These are phyloP conservation scores for Termitomyces sp. DNA, from an alignment of 768 basidiomycete genomes.

Conservation along the genomic window DNA sequence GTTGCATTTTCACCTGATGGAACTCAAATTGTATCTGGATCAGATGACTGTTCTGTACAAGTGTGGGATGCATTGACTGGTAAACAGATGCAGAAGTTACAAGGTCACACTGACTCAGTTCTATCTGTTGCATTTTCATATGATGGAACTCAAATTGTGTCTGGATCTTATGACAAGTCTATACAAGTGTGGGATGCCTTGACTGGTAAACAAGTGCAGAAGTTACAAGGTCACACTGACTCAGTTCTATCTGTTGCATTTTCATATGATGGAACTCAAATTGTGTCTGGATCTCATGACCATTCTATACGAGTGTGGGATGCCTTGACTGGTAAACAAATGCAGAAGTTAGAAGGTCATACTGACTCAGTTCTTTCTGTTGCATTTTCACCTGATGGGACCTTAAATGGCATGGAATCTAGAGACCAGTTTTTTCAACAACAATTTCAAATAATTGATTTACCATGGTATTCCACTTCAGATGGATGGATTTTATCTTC, in stretches of 20 bases:
- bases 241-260: too few species aligned
- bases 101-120: not conserved
- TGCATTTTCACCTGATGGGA: not conserved
- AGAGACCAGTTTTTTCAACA: not conserved
- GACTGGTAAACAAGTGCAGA: too few species aligned
- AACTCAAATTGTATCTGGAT: too few species aligned
- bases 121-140: not conserved
- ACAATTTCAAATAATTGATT: too few species aligned
- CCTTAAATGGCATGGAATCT: not conserved
- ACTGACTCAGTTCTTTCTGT: not conserved
- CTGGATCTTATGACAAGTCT: too few species aligned
- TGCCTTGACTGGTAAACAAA: not conserved
- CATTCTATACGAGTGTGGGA: not conserved
- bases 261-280: too few species aligned
- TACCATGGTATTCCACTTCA: too few species aligned
- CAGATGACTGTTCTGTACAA: not conserved
- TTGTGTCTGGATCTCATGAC: not conserved
- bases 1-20: too few species aligned
- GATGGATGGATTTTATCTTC: too few species aligned
- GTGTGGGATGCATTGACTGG: not conserved
- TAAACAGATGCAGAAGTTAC: not conserved
- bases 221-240: too few species aligned
- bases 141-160: too few species aligned
- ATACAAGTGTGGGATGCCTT: too few species aligned
- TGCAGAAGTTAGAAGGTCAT: not conserved